Base-by-base conservation (phyloP, 352 stramenopile species). In the Sclerospora graminicola region DNA sequence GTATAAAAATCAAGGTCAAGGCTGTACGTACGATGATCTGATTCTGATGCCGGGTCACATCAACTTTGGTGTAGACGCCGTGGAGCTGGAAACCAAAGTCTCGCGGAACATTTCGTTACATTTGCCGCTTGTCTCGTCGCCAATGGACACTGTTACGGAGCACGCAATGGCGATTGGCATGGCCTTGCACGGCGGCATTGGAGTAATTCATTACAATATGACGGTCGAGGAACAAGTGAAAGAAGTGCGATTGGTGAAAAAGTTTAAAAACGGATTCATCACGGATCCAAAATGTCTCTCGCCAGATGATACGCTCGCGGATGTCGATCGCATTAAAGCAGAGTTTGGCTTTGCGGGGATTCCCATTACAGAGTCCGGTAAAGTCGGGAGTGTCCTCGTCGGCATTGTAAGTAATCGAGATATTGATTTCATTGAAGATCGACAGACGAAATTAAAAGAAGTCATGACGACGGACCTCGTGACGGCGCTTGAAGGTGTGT, bases 201-300 rank as follows among this genome's bases (percentile, higher is more conserved):
- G 97, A 23, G 97, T 99, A 57, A 99, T 99, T 57, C 97, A 99
- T 75, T 99, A 98, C 70, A 99, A 99, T 85, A 98, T 98, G 79
- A 96, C 80, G 20, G 64, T 98, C 20, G 89, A 98, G 51, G 95
- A 98, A 48, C 96, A 99, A 72, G 95, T 85, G 18, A 90, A 91
- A 55, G 83, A 94, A 56, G 87, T 96, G 65, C 63, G 65, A 24
- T 68, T 92, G 15, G 97, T 99, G 21, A 99, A 99, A 78, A 96
- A 97, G 54, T 99, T 97, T 75, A 98, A 99, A 78, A 99, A 99
- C 68, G 97, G 97, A 29, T 99, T 99, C 76, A 99, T 99, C 69
- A 97, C 92, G 20, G 93, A 98, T 72, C 96, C 96, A 31, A 92
- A 98, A 57, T 97, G 85, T 53, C 73, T 99, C 14, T 96, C 84